phyloP scores from a whole-genome alignment of 345 rosid species.

The Moricandia moricandioides region DNA sequence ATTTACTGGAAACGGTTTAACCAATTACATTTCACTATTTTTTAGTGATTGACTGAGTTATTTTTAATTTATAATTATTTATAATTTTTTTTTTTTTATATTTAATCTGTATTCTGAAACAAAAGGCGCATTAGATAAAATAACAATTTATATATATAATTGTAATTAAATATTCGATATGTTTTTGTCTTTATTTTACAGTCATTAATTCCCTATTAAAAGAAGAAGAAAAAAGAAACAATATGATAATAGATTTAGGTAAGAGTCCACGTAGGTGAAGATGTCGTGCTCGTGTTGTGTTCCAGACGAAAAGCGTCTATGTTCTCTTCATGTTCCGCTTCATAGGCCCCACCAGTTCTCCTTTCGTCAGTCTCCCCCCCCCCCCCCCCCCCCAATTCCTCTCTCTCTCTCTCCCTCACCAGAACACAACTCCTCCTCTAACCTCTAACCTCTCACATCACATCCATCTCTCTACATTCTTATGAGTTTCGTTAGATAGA shows the following conservation, averaged over 20 bases:
- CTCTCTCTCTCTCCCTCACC: not conserved
- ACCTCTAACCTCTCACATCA: not conserved
- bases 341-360: conserved; percentile 23
- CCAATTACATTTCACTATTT: too few relatives aligned
- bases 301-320: conserved; percentile 37
- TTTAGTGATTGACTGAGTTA: too few relatives aligned
- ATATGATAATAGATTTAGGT: not conserved
- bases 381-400: not conserved
- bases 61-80: too few relatives aligned
- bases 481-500: conserved; percentile 15
- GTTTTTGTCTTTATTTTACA: too few relatives aligned
- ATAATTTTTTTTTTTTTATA: too few relatives aligned
- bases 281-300: conserved; percentile 38
- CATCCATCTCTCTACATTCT: not conserved
- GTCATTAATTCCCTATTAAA: too few relatives aligned
- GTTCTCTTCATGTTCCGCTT: conserved; percentile 41
- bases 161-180: too few relatives aligned
- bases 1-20: too few relatives aligned
- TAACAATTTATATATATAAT: too few relatives aligned
- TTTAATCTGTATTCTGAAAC: too few relatives aligned
- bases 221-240: too few relatives aligned
- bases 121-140: too few relatives aligned
- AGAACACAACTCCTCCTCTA: not conserved
- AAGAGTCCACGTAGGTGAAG: conserved; percentile 41
- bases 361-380: conserved; percentile 20